These are phyloP conservation scores for Quercus suber DNA, from an alignment of 306 rosid species.

Conservation along the genomic window DNA sequence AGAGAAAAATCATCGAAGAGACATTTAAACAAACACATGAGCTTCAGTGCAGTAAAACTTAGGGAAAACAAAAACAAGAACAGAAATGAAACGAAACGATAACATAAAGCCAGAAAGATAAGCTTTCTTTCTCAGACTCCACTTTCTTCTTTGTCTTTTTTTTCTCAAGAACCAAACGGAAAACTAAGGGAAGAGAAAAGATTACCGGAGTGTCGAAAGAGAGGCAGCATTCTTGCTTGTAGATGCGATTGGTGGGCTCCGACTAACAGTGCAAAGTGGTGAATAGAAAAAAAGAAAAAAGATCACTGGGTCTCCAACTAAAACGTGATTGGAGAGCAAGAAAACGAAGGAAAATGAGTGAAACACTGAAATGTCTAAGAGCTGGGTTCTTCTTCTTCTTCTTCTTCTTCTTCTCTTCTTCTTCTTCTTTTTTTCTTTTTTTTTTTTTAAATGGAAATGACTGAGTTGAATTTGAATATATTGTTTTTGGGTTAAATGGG, in stretches of 20 bases:
- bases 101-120: background rate
- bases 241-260: slow-evolving; percentile 94
- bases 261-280: background rate
- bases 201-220: slow-evolving; percentile 81
- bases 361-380: too few relatives aligned
- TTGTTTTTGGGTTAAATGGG: too few relatives aligned
- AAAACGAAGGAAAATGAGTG: too few relatives aligned
- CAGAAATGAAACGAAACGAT: background rate
- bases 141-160: background rate
- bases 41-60: background rate
- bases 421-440: too few relatives aligned
- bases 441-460: too few relatives aligned
- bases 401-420: too few relatives aligned
- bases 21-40: background rate
- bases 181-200: background rate
- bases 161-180: background rate
- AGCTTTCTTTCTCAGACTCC: background rate
- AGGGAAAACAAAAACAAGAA: too few relatives aligned
- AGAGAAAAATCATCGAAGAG: background rate
- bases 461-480: too few relatives aligned
- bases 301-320: too few relatives aligned
- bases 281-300: too few relatives aligned
- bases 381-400: too few relatives aligned
- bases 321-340: too few relatives aligned
- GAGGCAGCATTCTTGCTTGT: slow-evolving; percentile 96